A percentile compares a stretch with the other conserved stretches of the same genome.
These are phyloP conservation scores for Withania somnifera DNA, from an alignment of 305 asterid genomes.

Conservation along the genomic window DNA sequence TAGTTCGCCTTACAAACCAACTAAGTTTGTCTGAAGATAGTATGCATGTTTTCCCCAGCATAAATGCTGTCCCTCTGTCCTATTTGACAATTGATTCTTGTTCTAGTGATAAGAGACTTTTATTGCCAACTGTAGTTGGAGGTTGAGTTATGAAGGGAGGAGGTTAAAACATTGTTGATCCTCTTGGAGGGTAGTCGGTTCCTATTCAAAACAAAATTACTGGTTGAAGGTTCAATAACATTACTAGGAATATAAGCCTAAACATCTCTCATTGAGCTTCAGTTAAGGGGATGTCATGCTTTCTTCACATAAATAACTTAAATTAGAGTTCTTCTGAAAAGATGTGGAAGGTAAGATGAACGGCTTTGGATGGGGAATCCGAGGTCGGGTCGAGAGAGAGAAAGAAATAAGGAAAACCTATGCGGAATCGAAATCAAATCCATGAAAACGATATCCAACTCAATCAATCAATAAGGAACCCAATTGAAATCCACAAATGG, in stretches of 20 bases:
- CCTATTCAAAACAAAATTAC: background rate
- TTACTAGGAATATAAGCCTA: background rate
- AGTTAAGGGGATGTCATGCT: background rate
- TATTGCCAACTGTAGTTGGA: background rate
- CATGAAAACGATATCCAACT: too few species aligned
- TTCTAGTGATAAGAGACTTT: background rate
- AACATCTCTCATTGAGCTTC: background rate
- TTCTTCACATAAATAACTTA: background rate
- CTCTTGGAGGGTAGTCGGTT: background rate
- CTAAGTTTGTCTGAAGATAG: background rate
- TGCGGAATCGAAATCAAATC: too few species aligned
- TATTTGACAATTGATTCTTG: background rate
- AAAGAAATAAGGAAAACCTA: too few species aligned
- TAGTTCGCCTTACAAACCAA: background rate
- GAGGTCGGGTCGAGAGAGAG: too few species aligned
- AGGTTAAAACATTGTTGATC: background rate
- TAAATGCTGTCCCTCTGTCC: background rate
- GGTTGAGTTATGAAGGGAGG: background rate
- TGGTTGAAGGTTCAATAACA: background rate
- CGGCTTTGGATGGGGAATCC: too few species aligned
- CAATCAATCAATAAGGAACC: too few species aligned
- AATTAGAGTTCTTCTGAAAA: background rate
- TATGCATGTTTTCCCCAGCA: background rate
- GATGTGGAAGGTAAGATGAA: background rate
- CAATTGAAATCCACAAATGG: too few species aligned